Percentiles rank a stretch among this genome's conserved stretches.
Conservation (phyloP, 768 basidiomycete species). For the Suillus placidus region DNA sequence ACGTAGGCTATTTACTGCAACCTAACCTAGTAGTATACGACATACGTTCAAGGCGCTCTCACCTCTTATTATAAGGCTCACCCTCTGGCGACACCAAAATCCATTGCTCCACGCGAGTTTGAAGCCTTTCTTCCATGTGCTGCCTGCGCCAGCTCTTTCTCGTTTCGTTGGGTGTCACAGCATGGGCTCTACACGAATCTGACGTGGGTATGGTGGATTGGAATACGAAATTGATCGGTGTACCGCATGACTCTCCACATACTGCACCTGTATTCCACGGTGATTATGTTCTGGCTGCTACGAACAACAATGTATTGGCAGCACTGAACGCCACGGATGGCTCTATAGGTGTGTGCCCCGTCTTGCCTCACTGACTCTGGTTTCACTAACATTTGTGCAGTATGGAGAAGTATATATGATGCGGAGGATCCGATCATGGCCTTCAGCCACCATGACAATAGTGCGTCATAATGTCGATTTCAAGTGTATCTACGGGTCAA, state of each 20-base stretch:
- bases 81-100: background rate
- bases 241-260: constrained; percentile 54
- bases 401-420: constrained; percentile 83
- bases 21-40: no score
- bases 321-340: constrained; percentile 71
- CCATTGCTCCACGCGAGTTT: background rate
- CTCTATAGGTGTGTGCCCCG: constrained; percentile 57
- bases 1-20: no score
- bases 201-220: constrained; percentile 87
- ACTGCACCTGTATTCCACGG: constrained; percentile 66
- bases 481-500: background rate
- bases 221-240: constrained; percentile 78
- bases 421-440: constrained; percentile 64
- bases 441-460: constrained; percentile 58
- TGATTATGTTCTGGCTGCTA: constrained; percentile 65
- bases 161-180: constrained; percentile 24
- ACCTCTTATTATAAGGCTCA: background rate
- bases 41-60: background rate
- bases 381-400: constrained; percentile 38
- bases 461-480: constrained; percentile 43
- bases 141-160: constrained; percentile 22
- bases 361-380: constrained; percentile 12
- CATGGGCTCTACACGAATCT: constrained; percentile 63
- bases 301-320: constrained; percentile 76
- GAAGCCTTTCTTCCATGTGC: constrained; percentile 17